Evolutionary conservation across 768 basidiomycete genomes (phyloP), one percentile per base, ranked within the genome.

Genomic region (Boletus reticuloceps): DNA sequence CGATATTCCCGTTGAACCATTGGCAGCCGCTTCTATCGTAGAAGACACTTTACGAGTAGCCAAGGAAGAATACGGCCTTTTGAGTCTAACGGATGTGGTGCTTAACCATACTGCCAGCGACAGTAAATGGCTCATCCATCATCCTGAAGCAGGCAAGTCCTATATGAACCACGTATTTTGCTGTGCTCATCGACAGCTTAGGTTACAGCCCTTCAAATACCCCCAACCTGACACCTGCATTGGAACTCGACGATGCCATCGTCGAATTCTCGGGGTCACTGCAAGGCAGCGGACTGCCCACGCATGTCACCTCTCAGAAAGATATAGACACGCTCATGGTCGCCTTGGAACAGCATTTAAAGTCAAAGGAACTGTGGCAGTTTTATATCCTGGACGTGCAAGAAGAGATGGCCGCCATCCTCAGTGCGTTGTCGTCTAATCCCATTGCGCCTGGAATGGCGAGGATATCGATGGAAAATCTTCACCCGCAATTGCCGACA

Each of bases 91-190:
- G 1, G 97, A 99, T 68, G 90, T 99, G 49, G 97, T 99, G 6
- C 81, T 98, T 53, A 99, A 99, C 69, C 97, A 99, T 66, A 98
- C 97, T 14, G 93, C 97, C 8, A 90, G 92, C 67, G 93, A 98
- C 67, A 94, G 88, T 59, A 78, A 85, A 17, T 99, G 95, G 95
- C 78, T 99, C 25, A 68, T 84, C 20, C 84, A 95, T 7, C 97
- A 99, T 69, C 97, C 97, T 2, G 97, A 99, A 80, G 91, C 95
- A 55, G 95, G 94, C 88, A 58, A 56, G 83, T 65, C 31, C 32
- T 27, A 4, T 3, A 8, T 11, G n/a, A 46, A 49, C 16, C 0
- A 22, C n/a, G 2, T 13, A 6, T 46, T 14, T 19, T 41, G 9
- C n/a, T 47, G 11, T 46, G 50, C 61, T 59, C 41, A 56, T 37